phyloP scores from a whole-genome alignment of 257 asterid species.

The Echium plantagineum region DNA sequence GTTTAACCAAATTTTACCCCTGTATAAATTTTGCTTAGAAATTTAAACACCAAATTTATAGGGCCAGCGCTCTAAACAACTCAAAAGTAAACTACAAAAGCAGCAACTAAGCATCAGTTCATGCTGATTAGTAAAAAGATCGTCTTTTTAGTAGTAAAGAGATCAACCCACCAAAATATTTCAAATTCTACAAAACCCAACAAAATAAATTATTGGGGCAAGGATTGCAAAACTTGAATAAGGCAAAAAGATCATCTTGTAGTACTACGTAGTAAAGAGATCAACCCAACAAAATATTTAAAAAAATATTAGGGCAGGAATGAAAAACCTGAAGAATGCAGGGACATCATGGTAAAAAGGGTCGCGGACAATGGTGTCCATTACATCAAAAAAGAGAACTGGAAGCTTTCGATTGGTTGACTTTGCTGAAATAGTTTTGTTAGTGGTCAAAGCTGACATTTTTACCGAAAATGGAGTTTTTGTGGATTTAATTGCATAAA shows the following conservation, averaged over 20 bases:
- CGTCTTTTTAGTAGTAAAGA: too few relatives aligned
- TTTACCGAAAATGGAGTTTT: neutral
- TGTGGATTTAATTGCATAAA: neutral
- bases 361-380: slow-evolving; percentile 85
- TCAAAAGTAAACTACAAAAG: too few relatives aligned
- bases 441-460: slow-evolving; percentile 15
- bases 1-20: too few relatives aligned
- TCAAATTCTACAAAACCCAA: too few relatives aligned
- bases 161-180: too few relatives aligned
- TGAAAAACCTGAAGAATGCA: slow-evolving; percentile 60
- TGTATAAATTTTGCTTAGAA: too few relatives aligned
- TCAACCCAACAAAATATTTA: neutral
- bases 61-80: too few relatives aligned
- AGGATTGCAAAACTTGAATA: neutral
- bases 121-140: too few relatives aligned
- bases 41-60: too few relatives aligned
- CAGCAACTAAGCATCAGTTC: too few relatives aligned
- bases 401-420: slow-evolving; percentile 40
- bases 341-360: slow-evolving; percentile 84
- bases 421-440: slow-evolving; percentile 7
- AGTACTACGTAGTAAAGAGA: too few relatives aligned
- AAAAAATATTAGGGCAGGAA: neutral
- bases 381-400: slow-evolving; percentile 69
- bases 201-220: neutral
- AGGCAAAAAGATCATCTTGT: too few relatives aligned